Percentiles rank a stretch among this genome's conserved stretches.
phyloP scores from a whole-genome alignment of 2,329 filamentous ascomycete genomes.

The Hortaea sp. region DNA sequence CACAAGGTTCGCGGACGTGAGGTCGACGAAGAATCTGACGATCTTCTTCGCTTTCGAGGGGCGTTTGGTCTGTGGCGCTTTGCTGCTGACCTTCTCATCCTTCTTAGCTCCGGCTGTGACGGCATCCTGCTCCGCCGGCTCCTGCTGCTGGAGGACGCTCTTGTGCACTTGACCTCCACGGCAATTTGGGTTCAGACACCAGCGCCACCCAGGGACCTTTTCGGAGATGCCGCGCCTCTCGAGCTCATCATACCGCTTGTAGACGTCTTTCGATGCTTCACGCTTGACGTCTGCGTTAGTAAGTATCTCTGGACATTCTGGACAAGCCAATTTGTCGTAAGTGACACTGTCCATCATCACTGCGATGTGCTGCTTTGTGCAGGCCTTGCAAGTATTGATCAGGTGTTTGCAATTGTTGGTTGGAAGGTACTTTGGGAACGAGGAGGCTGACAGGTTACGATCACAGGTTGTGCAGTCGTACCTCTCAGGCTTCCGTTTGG shows the following conservation, averaged over 20 bases:
- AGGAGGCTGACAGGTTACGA: constrained; percentile 4
- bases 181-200: neutral
- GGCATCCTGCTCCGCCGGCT: too few relatives aligned
- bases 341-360: constrained; percentile 14
- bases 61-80: neutral
- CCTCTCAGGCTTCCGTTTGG: neutral
- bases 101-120: neutral
- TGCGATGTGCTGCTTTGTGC: constrained; percentile 27
- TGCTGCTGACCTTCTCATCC: neutral
- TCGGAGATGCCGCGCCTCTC: constrained; percentile 9
- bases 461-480: constrained; percentile 16
- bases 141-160: too few relatives aligned
- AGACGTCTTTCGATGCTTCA: neutral
- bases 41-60: neutral
- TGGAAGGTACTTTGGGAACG: constrained; percentile 26
- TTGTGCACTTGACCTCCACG: neutral
- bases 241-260: constrained; percentile 21
- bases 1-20: too few relatives aligned
- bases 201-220: constrained; percentile 1
- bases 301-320: constrained; percentile 37
- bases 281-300: constrained; percentile 34
- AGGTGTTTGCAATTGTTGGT: constrained; percentile 27
- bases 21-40: neutral
- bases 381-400: constrained; percentile 26
- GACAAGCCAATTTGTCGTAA: constrained; percentile 33